Base-by-base conservation (phyloP, 345 rosid genomes). In the Pugionium dolabratum region DNA sequence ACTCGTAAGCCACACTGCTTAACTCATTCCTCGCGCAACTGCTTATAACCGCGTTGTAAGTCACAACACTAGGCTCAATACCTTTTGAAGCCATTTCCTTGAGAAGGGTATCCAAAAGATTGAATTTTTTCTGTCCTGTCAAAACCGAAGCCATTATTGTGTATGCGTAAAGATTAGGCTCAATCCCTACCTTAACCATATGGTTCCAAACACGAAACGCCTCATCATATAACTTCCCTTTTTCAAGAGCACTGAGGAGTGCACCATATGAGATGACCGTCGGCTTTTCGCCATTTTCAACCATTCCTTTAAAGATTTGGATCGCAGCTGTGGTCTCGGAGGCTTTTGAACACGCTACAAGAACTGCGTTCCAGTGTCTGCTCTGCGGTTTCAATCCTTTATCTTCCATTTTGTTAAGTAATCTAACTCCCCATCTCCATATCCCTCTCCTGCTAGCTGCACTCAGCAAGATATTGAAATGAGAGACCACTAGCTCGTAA, bases 271-370 rank as follows among this genome's bases (percentile, higher is more conserved):
- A 90, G 74, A 93, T 59, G 0, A 90, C 77, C 9, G 98, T 93
- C 9, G 97, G 97, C 73, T 84, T 90, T 72, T 88, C 86, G 4
- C 97, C 96, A 49, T 81, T 85, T 41, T 86, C 98, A 34, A 93
- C 79, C 98, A 93, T 93, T 69, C 84, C 81, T 71, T 69, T 84
- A 63, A 90, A 93, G 62, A 93, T 83, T 78, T 88, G 87, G 54
- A 88, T 82, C 0, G 95, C 92, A 47, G 94, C 90, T 7, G 81
- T 44, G 48, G 90, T 77, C 82, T 90, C 97, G 0, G 90, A 81
- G 33, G 98, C 91, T 75, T 90, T 93, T 34, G 98, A 88, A 69
- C 98, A 93, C 2, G 97, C 96, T 32, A 88, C 79, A 45, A 93
- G 96, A 79, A 90, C 98, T 0, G 90, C 84, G 45, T 93, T 85